Evolutionary conservation across 1,284 basidiomycete genomes (phyloP).

Genomic region (Peniophora sp.): DNA sequence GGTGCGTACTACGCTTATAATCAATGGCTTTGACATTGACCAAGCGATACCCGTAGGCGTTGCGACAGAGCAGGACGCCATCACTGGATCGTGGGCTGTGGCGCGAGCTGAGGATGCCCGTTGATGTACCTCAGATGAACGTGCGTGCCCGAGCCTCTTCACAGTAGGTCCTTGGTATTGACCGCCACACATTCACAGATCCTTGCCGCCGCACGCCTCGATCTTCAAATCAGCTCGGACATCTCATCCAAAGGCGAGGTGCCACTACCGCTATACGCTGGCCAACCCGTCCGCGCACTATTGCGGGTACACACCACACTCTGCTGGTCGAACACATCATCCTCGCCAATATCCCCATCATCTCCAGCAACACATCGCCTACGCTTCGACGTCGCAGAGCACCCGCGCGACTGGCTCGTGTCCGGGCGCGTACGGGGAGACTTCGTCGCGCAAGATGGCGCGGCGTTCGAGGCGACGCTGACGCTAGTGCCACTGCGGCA

Average conservation of each 20-base stretch:
- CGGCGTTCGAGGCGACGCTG: slow-evolving; percentile 46
- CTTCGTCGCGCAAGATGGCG: slow-evolving; percentile 63
- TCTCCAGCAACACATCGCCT: slow-evolving; percentile 42
- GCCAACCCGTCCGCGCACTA: slow-evolving; percentile 64
- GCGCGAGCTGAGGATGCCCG: slow-evolving; percentile 69
- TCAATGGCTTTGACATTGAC: background rate
- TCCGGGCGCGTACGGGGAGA: slow-evolving; percentile 76
- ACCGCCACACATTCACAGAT: slow-evolving; percentile 42
- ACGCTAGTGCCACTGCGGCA: slow-evolving; percentile 76
- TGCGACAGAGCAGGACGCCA: slow-evolving; percentile 32
- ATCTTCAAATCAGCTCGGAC: slow-evolving; percentile 29
- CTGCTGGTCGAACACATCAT: slow-evolving; percentile 56
- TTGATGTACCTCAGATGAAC: slow-evolving; percentile 75
- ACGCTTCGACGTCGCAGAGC: slow-evolving; percentile 71
- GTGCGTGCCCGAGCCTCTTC: slow-evolving; percentile 32
- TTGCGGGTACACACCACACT: slow-evolving; percentile 63
- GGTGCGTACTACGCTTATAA: slow-evolving; percentile 15
- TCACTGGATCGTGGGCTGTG: slow-evolving; percentile 36
- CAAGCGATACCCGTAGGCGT: slow-evolving; percentile 14
- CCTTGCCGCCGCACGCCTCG: slow-evolving; percentile 52
- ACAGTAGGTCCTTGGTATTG: slow-evolving; percentile 3
- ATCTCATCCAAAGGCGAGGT: slow-evolving; percentile 16
- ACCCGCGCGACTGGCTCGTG: slow-evolving; percentile 73
- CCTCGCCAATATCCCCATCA: slow-evolving; percentile 18
- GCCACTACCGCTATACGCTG: slow-evolving; percentile 55